These are phyloP conservation scores for Botryotinia convoluta DNA, from an alignment of 2,329 filamentous ascomycete species.

Conservation along the genomic window DNA sequence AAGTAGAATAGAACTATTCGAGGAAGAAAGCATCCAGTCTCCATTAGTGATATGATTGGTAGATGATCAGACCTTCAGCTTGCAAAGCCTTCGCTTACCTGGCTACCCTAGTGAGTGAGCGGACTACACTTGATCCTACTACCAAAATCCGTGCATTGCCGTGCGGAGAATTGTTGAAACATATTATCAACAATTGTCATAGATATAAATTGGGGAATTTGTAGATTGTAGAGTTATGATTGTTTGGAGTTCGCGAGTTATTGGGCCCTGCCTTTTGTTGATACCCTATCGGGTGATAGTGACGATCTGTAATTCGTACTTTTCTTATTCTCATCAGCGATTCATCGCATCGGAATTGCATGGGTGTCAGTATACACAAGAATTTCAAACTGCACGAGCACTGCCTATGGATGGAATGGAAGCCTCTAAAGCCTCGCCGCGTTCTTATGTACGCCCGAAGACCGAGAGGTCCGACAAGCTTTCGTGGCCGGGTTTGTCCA, in stretches of 20 bases:
- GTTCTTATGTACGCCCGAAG: slow-evolving; percentile 17
- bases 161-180: slow-evolving; percentile 10
- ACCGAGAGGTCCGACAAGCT: slow-evolving; percentile 17
- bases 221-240: not conserved
- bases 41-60: not conserved
- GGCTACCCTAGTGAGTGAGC: not conserved
- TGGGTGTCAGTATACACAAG: not conserved
- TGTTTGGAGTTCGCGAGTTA: not conserved
- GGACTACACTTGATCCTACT: slow-evolving; percentile 12
- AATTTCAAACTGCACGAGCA: slow-evolving; percentile 1
- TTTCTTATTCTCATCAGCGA: not conserved
- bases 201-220: not conserved
- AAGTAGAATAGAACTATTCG: not conserved
- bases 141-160: slow-evolving; percentile 9
- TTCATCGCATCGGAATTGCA: not conserved
- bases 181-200: not conserved
- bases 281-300: not conserved
- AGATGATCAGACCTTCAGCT: slow-evolving; percentile 14
- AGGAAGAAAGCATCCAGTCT: not conserved
- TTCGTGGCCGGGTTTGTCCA: slow-evolving; percentile 6
- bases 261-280: not conserved
- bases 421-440: slow-evolving; percentile 16
- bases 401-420: not conserved
- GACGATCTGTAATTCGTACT: not conserved
- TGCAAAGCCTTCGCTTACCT: not conserved